These are phyloP conservation scores for Colletotrichum kahawae DNA, from an alignment of 2,329 filamentous ascomycete genomes.

Conservation along the genomic window DNA sequence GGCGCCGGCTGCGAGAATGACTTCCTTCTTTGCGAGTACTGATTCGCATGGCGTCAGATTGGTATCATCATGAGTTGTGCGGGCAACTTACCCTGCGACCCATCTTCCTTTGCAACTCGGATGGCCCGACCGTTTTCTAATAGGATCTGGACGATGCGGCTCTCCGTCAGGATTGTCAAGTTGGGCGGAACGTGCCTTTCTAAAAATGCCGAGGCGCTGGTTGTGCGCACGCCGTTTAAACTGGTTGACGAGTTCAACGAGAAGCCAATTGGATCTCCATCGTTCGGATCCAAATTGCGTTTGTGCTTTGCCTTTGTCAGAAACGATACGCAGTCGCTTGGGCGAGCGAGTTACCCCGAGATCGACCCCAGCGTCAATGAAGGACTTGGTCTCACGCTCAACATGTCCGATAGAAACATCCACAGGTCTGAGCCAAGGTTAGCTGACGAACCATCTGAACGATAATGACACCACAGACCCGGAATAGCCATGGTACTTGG, in stretches of 20 bases:
- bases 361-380: conserved; percentile 6
- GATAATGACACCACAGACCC: too few relatives aligned
- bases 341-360: neutral
- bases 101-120: conserved; percentile 42
- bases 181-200: conserved; percentile 53
- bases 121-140: conserved; percentile 71
- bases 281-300: conserved; percentile 2
- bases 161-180: conserved; percentile 83
- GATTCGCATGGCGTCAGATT: rapidly evolving
- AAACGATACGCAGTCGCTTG: rapidly evolving
- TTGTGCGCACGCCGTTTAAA: neutral
- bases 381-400: neutral
- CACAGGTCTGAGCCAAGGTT: neutral
- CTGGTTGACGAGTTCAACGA: neutral
- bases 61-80: rapidly evolving
- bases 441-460: neutral
- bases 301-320: neutral
- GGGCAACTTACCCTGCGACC: neutral
- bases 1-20: conserved; percentile 69
- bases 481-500: neutral
- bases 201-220: conserved; percentile 8
- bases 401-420: conserved; percentile 6
- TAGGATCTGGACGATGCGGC: conserved; percentile 84
- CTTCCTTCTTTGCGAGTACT: conserved; percentile 62
- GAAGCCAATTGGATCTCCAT: neutral